Base-by-base conservation (phyloP, 192 early-diverging fungal genomes). In the Helicostylum pulchrum region DNA sequence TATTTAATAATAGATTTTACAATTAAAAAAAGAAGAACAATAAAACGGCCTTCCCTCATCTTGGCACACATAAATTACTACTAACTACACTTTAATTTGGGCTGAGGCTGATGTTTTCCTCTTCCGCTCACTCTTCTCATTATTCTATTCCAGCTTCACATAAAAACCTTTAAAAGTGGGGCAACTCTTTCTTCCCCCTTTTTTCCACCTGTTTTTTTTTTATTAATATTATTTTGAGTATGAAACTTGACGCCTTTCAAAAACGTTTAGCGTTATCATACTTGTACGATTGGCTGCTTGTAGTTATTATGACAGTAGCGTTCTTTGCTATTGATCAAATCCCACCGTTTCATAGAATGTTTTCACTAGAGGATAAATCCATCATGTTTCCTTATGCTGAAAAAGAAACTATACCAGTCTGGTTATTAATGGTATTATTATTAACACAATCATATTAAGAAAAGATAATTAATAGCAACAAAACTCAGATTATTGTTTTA, bases 301-400 rank as follows among this genome's bases (percentile, higher is more conserved):
- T 88, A 5, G 59, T 87, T 10, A 60, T 80, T 23, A 80, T 89
- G 74, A 73, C 83, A 0, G 58, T 69, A 0, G 59, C 78, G 32
- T 90, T 87, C 67, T 80, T 81, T 32, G 61, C 68, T 20, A 53
- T 92, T 7, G 83, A 83, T 42, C 72, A 64, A 6, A 66, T 88
- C 6, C 66, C 80, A 7, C 90, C 90, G 1, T 91, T 85, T 74
- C 84, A 88, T 53, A 80, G 87, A 66, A 71, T 83, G 42, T 94
- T 94, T 64, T 87, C 85, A 15, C 67, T 94, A 9, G 68, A 84
- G 8, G 80, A 94, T 70, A 82, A 79, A 31, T 66, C 75, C 15
- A 84, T 94, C 65, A 80, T 85, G 75, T 83, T 83, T 70, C 82
- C 86, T 2, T 72, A 82, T 51, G 64, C 68, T 11, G 50, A 43